These are phyloP conservation scores for Crinitomyces ghanaensis DNA, from an alignment of 805 yeast genomes.

Conservation along the genomic window DNA sequence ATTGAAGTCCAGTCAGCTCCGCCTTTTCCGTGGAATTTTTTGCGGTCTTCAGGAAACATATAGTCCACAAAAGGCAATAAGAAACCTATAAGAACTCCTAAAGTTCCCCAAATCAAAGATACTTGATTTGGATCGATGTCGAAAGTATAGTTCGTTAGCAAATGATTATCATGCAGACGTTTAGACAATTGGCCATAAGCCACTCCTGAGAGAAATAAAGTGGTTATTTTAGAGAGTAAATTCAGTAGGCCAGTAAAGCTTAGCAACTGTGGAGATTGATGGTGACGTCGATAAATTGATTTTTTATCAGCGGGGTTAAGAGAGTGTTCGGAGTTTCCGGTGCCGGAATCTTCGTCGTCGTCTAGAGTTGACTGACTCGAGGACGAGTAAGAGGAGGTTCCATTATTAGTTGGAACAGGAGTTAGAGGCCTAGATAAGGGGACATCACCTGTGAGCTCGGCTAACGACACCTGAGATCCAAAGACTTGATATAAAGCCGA, in stretches of 20 bases:
- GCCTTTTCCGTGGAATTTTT: slow-evolving; percentile 12
- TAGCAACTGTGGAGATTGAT: no score
- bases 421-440: slow-evolving; percentile 6
- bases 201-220: slow-evolving; percentile 21
- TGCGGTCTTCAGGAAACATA: slow-evolving; percentile 13
- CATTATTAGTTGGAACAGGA: slow-evolving; percentile 5
- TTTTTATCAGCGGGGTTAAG: no score
- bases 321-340: no score
- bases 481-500: slow-evolving; percentile 29
- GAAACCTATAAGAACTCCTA: slow-evolving; percentile 21
- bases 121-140: slow-evolving; percentile 17
- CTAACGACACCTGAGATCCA: slow-evolving; percentile 28
- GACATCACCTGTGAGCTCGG: slow-evolving; percentile 26
- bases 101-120: slow-evolving; percentile 20
- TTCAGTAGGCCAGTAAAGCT: no score
- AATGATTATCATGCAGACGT: slow-evolving; percentile 21
- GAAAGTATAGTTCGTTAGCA: slow-evolving; percentile 16
- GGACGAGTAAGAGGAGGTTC: slow-evolving; percentile 4
- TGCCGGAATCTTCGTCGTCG: slow-evolving; percentile 3
- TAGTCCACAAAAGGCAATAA: slow-evolving; percentile 21
- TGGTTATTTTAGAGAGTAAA: slow-evolving; percentile 11
- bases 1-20: slow-evolving; percentile 26
- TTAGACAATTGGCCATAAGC: slow-evolving; percentile 22
- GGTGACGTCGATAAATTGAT: no score
- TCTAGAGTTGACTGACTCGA: slow-evolving; percentile 2